Base-by-base conservation (phyloP, 1,284 basidiomycete genomes). In the Ceratobasidium sp. region DNA sequence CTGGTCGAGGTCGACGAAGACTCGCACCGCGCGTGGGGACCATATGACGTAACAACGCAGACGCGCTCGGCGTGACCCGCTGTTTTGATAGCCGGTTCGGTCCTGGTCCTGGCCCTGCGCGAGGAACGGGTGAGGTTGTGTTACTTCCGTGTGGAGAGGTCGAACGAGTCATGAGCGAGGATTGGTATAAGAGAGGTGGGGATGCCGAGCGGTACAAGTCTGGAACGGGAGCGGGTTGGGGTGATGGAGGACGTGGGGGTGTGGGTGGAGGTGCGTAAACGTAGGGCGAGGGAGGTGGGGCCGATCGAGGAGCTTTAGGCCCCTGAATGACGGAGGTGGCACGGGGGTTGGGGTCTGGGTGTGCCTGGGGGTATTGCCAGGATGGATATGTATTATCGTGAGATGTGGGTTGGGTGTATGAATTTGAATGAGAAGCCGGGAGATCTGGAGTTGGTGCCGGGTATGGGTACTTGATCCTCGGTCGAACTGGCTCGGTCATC, bases 251-350 rank as follows among this genome's bases (percentile, higher is more conserved):
- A 18, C 27, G 50, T 16, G 73, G 62, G 8, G 73, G 62, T 12
- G 62, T 48, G 35, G 62, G 73, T 18, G 60, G 62, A 14, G 73
- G 73, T 18, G 73, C 60, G 50, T 75, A 75, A 8, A 75, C 41
- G n/a, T 55, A 27, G 35, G 5, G 73, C 1, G 73, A 55, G 0
- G 73, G 73, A 14, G 73, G 62, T 27, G 73, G 62, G 38, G 66
- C 44, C 5, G 18, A 27, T n/a, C 62, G 3, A 30, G 46, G 38
- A 30, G 27, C 27, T n/a, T n/a, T n/a, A n/a, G n/a, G n/a, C n/a
- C n/a, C n/a, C n/a, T n/a, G n/a, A n/a, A n/a, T n/a, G n/a, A n/a
- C n/a, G n/a, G n/a, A 30, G 18, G 27, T n/a, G 20, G 46, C 0
- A 16, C 52, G 66, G 55, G 35, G 41, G 18, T 54, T 55, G 14